Evolutionary conservation across 1,284 basidiomycete species (phyloP).

Genomic region (Malassezia restricta): DNA sequence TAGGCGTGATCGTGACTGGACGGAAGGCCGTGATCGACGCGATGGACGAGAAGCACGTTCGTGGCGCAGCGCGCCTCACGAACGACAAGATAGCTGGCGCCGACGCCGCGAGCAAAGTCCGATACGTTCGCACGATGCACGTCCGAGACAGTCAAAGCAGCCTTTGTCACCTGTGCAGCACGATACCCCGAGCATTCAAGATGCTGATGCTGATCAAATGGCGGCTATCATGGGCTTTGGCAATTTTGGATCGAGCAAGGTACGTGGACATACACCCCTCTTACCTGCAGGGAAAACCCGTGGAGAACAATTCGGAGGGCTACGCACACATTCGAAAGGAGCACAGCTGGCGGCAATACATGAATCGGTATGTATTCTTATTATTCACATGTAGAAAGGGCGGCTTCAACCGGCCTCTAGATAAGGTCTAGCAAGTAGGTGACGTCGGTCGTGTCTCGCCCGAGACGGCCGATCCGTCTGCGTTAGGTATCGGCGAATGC

Average conservation of each 20-base stretch:
- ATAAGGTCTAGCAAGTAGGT: conserved; percentile 8
- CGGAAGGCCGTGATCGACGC: not conserved
- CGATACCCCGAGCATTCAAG: not conserved
- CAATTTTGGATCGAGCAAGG: conserved; percentile 16
- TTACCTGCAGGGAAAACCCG: conserved; percentile 5
- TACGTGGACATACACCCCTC: not conserved
- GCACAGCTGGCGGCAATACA: conserved; percentile 16
- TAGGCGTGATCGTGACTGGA: not conserved
- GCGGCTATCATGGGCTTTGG: conserved; percentile 16
- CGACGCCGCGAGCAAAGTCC: not conserved
- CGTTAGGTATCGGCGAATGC: not conserved
- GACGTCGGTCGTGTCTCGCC: no score
- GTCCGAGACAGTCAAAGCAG: not conserved
- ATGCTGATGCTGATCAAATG: conserved; percentile 13
- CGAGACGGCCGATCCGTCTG: no score
- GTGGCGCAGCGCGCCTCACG: not conserved
- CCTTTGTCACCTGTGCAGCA: not conserved
- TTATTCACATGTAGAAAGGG: conserved; percentile 6
- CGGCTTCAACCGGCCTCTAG: conserved; percentile 16
- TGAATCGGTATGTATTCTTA: conserved; percentile 13
- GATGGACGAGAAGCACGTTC: not conserved
- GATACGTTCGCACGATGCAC: not conserved
- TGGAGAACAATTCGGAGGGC: conserved; percentile 12
- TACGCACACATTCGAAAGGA: conserved; percentile 15
- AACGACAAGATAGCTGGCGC: not conserved